Evolutionary conservation across 1,139 yeast genomes (phyloP), one percentile per base, ranked within the genome.

Genomic region (Pichia sp.): DNA sequence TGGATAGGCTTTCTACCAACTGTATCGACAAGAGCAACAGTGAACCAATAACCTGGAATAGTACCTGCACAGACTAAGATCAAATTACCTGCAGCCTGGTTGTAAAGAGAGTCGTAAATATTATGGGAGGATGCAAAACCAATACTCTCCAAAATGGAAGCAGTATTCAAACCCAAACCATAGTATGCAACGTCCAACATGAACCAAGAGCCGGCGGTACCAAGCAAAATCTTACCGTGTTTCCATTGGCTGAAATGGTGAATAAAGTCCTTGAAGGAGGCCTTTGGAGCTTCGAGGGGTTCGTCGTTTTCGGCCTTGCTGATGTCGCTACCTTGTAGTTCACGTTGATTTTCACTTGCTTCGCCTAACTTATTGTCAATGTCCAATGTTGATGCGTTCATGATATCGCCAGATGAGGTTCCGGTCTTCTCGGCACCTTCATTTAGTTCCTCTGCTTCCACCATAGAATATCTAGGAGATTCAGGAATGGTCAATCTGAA

Each of bases 161-260:
- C 78, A 49, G 87, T 69, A 67, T 84, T 84, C 56, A 84, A 73
- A 62, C 84, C 81, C 55, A 84, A 67, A 63, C 95, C 94, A 61
- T 91, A 91, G 72, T 79, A 88, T 42, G 96, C 96, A 59, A 91
- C 85, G 70, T 91, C 98, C 63, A 88, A 74, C 69, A 82, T 71
- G 69, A 88, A 88, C 98, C 98, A 91, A 34, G 94, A 80, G 60
- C 88, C 93, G 46, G 96, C 94, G 52, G 98, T 88, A 59, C 97
- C 98, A 35, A 91, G 50, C 52, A 91, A 69, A 45, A 80, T 76
- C 66, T 79, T 83, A 64, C 85, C 80, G 62, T 86, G 81, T 63
- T 70, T 84, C 95, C 96, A 87, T 65, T 86, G 82, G 35, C 76
- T 68, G 58, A 88, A 91, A 62, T 88, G 94, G 23, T 47, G 32